Evolutionary conservation across 2,329 filamentous ascomycete species (phyloP).

Genomic region (Colletotrichum sp.): DNA sequence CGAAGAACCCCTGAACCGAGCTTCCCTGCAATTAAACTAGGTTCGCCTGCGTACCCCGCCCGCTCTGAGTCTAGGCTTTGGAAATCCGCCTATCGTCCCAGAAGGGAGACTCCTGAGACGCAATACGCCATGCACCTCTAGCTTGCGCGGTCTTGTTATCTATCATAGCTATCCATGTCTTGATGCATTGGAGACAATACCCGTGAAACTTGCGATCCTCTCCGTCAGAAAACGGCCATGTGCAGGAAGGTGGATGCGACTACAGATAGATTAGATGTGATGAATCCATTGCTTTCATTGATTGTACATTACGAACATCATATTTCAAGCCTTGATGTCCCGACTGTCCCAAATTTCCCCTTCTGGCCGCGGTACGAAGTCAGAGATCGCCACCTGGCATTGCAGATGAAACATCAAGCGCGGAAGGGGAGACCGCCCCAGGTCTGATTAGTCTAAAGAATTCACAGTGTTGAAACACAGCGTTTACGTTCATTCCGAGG

Average conservation of each 20-base stretch:
- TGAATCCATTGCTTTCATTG: too few species aligned
- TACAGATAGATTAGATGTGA: not conserved
- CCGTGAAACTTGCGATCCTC: too few species aligned
- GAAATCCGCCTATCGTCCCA: not conserved
- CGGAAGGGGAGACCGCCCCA: accelerated
- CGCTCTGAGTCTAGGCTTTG: not conserved
- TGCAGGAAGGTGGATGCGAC: not conserved
- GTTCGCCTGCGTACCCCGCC: not conserved
- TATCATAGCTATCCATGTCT: not conserved
- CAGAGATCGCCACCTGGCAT: not conserved
- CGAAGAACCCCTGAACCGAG: not conserved
- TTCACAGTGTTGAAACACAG: not conserved
- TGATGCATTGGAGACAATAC: too few species aligned
- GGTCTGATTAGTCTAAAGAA: not conserved
- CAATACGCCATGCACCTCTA: accelerated
- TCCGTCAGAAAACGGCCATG: not conserved
- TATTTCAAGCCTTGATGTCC: accelerated
- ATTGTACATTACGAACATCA: not conserved
- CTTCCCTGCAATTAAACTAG: not conserved
- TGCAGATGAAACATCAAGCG: not conserved
- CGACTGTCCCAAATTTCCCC: accelerated
- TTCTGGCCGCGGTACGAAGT: not conserved
- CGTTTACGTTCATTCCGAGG: not conserved
- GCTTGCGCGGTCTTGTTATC: not conserved
- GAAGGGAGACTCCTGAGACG: not conserved